Evolutionary conservation across 805 yeast species (phyloP), one percentile per base, ranked within the genome.

Genomic region (Candida quercuum): DNA sequence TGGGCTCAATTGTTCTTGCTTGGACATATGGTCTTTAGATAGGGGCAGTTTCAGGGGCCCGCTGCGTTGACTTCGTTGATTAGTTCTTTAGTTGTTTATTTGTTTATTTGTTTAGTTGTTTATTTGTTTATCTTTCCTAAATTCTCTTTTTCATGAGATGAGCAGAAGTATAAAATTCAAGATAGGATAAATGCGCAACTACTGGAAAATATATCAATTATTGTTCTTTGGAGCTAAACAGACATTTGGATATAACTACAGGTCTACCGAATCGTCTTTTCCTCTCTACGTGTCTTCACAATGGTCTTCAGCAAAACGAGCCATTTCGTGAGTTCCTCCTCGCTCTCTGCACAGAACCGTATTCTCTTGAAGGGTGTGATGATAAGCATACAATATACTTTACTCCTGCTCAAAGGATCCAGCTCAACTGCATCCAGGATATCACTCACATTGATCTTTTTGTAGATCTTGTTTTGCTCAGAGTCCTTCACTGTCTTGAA

Each of bases 361-460:
- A 69, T 45, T 34, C 74, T 52, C 45, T 72, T 72, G 32, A 51
- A 48, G 2, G 71, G 68, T 0, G 77, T 69, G 27, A 74, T 70
- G 14, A 74, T 54, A 38, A 71, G 54, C 48, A 74, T 50, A 45
- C 79, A 73, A 60, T 64, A 71, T 28, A 43, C 44, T 43, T 66
- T 70, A 16, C 69, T 50, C 38, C 58, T 60, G 13, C 73, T 63
- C 28, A 69, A 36, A 2, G 75, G 69, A 39, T 74, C 78, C 21
- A 72, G 48, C 45, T 74, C 79, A 24, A 73, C 69, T 19, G 66
- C 74, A 43, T 73, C 78, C 11, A 66, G 48, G 13, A 73, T 45
- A 19, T 67, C 63, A 5, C 51, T 48, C 14, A 66, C 43, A 14
- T 54, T 51, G 13, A 72, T 53, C 37, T 54, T 42, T 43, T 68